These are phyloP conservation scores for Boletus reticulatus DNA, from an alignment of 768 basidiomycete species.

Conservation along the genomic window DNA sequence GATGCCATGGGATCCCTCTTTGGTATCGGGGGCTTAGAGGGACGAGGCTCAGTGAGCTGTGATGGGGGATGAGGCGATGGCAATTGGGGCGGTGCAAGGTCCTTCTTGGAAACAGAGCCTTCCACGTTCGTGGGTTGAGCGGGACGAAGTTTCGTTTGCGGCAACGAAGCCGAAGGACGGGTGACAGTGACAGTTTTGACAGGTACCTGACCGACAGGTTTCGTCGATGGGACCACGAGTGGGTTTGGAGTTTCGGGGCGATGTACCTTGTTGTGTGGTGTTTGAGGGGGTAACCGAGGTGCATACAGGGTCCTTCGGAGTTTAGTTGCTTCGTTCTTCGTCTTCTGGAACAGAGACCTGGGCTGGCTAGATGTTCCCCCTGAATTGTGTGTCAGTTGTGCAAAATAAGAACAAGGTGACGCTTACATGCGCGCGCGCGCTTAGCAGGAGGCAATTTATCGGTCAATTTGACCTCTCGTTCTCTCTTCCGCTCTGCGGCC, in stretches of 20 bases:
- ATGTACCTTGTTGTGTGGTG: slow-evolving; percentile 43
- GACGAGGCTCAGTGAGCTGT: slow-evolving; percentile 27
- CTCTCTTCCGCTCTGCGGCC: slow-evolving; percentile 73
- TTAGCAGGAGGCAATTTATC: slow-evolving; percentile 67
- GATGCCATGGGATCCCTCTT: slow-evolving; percentile 65
- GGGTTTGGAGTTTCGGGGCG: slow-evolving; percentile 36
- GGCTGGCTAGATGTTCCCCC: slow-evolving; percentile 44
- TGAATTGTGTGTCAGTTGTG: slow-evolving; percentile 21
- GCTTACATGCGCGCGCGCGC: slow-evolving; percentile 60
- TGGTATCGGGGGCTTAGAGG: slow-evolving; percentile 36
- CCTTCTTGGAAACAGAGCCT: slow-evolving; percentile 11
- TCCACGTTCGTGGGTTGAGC: slow-evolving; percentile 28
- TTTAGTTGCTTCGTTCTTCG: slow-evolving; percentile 66
- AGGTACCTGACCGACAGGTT: slow-evolving; percentile 41
- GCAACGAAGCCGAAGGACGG: slow-evolving; percentile 27
- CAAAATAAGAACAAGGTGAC: not conserved
- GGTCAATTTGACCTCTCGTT: slow-evolving; percentile 72
- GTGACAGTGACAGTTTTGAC: slow-evolving; percentile 49
- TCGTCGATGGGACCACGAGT: slow-evolving; percentile 32
- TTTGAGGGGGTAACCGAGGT: slow-evolving; percentile 52
- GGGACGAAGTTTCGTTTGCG: slow-evolving; percentile 22
- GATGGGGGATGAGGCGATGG: slow-evolving; percentile 15
- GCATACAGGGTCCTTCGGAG: slow-evolving; percentile 60
- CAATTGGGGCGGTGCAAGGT: slow-evolving; percentile 26
- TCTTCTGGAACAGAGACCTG: slow-evolving; percentile 77